Conservation (phyloP, 257 asterid genomes). For the Thymus mandschuricus region DNA sequence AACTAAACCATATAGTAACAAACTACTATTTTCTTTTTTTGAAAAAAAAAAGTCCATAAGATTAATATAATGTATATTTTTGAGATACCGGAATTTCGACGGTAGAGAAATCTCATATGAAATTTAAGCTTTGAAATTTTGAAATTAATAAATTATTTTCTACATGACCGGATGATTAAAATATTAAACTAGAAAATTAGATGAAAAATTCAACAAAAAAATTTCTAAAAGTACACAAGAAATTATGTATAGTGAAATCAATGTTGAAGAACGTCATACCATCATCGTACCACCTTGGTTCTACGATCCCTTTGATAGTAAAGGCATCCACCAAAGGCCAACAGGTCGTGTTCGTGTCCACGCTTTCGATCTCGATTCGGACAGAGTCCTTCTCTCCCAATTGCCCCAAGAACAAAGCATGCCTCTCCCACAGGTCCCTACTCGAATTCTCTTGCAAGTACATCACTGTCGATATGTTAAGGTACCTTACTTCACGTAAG, state of each 20-base stretch:
- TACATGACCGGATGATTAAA: too few relatives aligned
- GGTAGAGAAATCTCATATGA: too few relatives aligned
- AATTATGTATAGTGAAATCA: not conserved
- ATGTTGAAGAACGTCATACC: slow-evolving; percentile 18
- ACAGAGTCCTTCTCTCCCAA: slow-evolving; percentile 26
- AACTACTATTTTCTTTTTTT: too few relatives aligned
- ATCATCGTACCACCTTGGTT: slow-evolving; percentile 27
- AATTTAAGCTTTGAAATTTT: too few relatives aligned
- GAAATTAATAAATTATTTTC: too few relatives aligned
- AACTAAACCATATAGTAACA: too few relatives aligned
- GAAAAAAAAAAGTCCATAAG: too few relatives aligned
- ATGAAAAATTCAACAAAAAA: too few relatives aligned
- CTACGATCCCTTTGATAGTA: slow-evolving; percentile 1
- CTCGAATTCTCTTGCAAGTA: slow-evolving; percentile 9
- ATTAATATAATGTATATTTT: too few relatives aligned
- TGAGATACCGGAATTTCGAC: too few relatives aligned
- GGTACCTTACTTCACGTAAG: not conserved
- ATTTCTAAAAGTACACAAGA: too few relatives aligned
- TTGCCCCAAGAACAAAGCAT: slow-evolving; percentile 32
- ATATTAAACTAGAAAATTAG: too few relatives aligned
- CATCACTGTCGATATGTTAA: slow-evolving; percentile 11
- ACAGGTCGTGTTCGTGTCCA: slow-evolving; percentile 18
- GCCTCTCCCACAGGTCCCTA: slow-evolving; percentile 30
- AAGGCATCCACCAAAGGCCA: slow-evolving; percentile 42
- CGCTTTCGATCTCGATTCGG: slow-evolving; percentile 31